phyloP scores from a whole-genome alignment of 1,284 basidiomycete genomes.

The Austroboletus niveus region DNA sequence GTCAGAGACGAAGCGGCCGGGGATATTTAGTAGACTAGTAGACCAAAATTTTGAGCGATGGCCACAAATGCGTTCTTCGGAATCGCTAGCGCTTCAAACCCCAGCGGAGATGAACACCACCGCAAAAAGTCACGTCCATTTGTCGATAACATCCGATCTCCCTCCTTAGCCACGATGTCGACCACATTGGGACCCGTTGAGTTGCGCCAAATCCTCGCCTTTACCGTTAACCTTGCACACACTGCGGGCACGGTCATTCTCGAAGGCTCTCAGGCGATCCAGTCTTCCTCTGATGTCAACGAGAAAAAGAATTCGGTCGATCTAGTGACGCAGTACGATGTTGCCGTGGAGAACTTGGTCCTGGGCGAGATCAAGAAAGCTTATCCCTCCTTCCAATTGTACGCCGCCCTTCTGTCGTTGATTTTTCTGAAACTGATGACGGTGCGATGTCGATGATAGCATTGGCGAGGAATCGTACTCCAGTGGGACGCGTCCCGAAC shows the following conservation, averaged over 20 bases:
- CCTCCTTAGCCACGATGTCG: slow-evolving; percentile 19
- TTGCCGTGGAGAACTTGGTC: slow-evolving; percentile 87
- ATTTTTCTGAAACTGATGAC: background rate
- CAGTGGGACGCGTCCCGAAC: slow-evolving; percentile 62
- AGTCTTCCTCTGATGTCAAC: slow-evolving; percentile 54
- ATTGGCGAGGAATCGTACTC: slow-evolving; percentile 92
- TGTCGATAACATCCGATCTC: background rate
- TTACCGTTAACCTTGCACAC: slow-evolving; percentile 72
- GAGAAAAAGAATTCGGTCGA: slow-evolving; percentile 93
- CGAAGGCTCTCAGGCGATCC: slow-evolving; percentile 72
- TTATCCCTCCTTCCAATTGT: slow-evolving; percentile 86
- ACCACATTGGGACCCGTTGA: slow-evolving; percentile 23
- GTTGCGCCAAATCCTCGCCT: slow-evolving; percentile 66
- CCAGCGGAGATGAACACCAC: no score
- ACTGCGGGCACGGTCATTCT: slow-evolving; percentile 71
- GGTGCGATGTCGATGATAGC: slow-evolving; percentile 40
- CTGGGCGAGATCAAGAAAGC: slow-evolving; percentile 61
- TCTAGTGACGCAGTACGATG: slow-evolving; percentile 96
- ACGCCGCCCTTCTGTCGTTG: slow-evolving; percentile 33
- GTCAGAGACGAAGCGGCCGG: background rate
- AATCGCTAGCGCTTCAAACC: no score
- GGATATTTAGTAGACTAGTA: background rate
- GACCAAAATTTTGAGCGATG: no score
- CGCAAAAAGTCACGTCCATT: no score
- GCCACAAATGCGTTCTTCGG: no score